A percentile compares a stretch with the other conserved stretches of the same genome.
These are phyloP conservation scores for Chaetomiaceae sp. DNA, from an alignment of 2,329 filamentous ascomycete species.

Conservation along the genomic window DNA sequence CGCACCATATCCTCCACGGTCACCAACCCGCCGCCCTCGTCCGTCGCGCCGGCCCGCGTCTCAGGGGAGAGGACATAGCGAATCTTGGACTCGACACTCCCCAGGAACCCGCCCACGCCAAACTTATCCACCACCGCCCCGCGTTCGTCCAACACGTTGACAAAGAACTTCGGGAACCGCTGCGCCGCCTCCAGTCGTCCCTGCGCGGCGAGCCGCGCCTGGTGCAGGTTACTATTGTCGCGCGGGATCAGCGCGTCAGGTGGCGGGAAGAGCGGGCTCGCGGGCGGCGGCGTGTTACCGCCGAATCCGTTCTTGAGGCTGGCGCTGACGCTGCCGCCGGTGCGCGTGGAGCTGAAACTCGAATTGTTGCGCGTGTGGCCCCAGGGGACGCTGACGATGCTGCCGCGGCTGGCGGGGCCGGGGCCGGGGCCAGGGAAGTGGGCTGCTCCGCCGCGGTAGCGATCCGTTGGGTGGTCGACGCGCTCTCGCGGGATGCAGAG, in stretches of 20 bases:
- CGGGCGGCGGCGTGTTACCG: neutral
- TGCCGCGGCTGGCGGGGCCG: slow-evolving; percentile 8
- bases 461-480: slow-evolving; percentile 49
- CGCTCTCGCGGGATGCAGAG: slow-evolving; percentile 61
- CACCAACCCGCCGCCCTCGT: slow-evolving; percentile 54
- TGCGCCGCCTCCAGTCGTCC: slow-evolving; percentile 57
- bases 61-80: slow-evolving; percentile 59
- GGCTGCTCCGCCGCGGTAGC: slow-evolving; percentile 35
- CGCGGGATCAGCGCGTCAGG: slow-evolving; percentile 16
- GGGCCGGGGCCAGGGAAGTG: neutral
- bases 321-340: slow-evolving; percentile 8
- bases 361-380: slow-evolving; percentile 18
- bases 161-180: slow-evolving; percentile 49
- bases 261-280: slow-evolving; percentile 16
- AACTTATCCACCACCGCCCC: slow-evolving; percentile 50
- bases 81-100: slow-evolving; percentile 55
- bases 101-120: slow-evolving; percentile 58
- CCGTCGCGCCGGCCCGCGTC: slow-evolving; percentile 47
- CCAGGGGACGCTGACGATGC: neutral
- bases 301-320: neutral
- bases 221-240: slow-evolving; percentile 43
- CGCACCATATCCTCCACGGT: slow-evolving; percentile 48
- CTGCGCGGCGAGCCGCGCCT: slow-evolving; percentile 61
- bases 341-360: slow-evolving; percentile 14
- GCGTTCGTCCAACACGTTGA: slow-evolving; percentile 54